Conservation (phyloP, 1,139 yeast species). For the Candida smagusa region DNA sequence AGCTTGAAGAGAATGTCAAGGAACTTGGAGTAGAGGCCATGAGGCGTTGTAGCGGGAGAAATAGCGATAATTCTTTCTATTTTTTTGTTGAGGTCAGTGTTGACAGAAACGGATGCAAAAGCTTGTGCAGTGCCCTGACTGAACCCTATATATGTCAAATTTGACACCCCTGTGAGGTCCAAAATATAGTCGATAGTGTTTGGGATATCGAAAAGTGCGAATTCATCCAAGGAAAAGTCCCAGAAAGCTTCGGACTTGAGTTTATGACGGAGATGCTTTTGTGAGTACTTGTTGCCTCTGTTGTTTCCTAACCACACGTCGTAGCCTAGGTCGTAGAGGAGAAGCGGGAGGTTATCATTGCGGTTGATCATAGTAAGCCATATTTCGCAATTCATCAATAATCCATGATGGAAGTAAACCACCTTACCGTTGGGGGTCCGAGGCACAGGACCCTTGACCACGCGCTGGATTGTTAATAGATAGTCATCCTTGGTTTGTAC, state of each 20-base stretch:
- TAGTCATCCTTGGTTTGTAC: conserved; percentile 40
- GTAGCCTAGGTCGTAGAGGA: conserved; percentile 73
- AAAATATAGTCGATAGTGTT: conserved; percentile 39
- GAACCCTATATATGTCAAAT: conserved; percentile 74
- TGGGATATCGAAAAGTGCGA: conserved; percentile 47
- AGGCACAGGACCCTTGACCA: conserved; percentile 11
- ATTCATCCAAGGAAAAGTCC: conserved; percentile 48
- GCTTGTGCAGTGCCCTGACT: conserved; percentile 93
- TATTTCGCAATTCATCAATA: conserved; percentile 85
- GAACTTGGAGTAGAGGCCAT: conserved; percentile 70
- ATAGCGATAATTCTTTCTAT: conserved; percentile 73
- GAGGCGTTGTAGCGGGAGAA: conserved; percentile 95
- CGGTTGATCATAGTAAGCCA: conserved; percentile 76
- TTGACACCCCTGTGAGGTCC: conserved; percentile 19
- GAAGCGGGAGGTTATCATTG: conserved; percentile 67
- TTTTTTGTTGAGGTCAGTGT: conserved; percentile 63
- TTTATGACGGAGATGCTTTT: conserved; percentile 36
- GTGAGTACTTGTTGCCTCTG: conserved; percentile 83
- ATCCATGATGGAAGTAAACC: conserved; percentile 85
- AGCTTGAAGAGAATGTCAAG: conserved; percentile 76
- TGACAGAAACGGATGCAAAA: conserved; percentile 74
- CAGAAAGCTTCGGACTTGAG: conserved; percentile 40
- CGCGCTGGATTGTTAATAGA: conserved; percentile 34
- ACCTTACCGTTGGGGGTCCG: conserved; percentile 36
- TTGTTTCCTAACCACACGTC: conserved; percentile 95